These are phyloP conservation scores for Arthroderma sp. DNA, from an alignment of 2,329 filamentous ascomycete genomes.

Conservation along the genomic window DNA sequence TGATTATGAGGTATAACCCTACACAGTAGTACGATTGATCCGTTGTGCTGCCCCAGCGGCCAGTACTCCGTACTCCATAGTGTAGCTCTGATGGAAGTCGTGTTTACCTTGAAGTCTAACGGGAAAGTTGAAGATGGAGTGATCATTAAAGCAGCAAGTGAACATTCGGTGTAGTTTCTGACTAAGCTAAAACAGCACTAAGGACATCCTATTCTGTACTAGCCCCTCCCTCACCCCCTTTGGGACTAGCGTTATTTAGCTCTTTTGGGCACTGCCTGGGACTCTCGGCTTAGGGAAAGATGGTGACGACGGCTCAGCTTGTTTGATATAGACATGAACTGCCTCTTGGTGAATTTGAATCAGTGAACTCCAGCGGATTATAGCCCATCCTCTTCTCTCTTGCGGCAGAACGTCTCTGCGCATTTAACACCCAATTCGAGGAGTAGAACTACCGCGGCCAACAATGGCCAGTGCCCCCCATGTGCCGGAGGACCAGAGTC, in stretches of 20 bases:
- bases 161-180: not conserved
- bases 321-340: not conserved
- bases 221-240: not conserved
- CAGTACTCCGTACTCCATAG: not conserved
- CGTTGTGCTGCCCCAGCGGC: not conserved
- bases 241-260: not conserved
- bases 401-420: not conserved
- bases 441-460: not conserved
- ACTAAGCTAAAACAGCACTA: not conserved
- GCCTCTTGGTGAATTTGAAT: not conserved
- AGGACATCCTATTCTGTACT: not conserved
- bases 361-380: not conserved
- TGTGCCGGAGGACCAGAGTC: conserved; percentile 67
- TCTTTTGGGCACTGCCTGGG: not conserved
- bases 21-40: not conserved
- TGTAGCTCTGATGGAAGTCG: not conserved
- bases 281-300: not conserved
- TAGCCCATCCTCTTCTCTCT: too few relatives aligned
- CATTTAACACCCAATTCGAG: not conserved
- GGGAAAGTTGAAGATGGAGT: not conserved
- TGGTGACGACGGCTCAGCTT: not conserved
- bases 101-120: too few relatives aligned
- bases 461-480: conserved; percentile 30
- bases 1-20: not conserved
- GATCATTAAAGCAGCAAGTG: not conserved